Evolutionary conservation across 225 moss, liverwort and hornwort genomes (phyloP), one percentile per base, ranked within the genome.

Genomic region (Marchantia polymorpha): DNA sequence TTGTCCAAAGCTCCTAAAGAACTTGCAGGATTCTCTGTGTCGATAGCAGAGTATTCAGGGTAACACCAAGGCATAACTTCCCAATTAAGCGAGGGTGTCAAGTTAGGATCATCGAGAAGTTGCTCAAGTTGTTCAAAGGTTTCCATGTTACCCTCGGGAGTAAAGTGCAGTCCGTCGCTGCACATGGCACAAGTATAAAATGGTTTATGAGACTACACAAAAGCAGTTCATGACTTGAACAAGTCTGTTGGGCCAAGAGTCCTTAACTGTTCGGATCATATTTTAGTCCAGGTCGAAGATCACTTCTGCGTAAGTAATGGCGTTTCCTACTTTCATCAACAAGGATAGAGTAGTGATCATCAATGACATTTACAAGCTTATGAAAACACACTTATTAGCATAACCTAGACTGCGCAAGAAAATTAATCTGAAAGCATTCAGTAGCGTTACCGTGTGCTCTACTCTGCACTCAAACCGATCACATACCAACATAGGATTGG

Each of bases 151-250:
- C 87, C 87, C 46, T 51, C 82, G 10, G 79, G 54, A 56, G 76
- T 82, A 19, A 87, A 76, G 80, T 87, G 87, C 23, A 87, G 53
- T 48, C 87, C 87, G 52, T 87, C 87, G 69, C 84, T 85, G 85
- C 82, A 79, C 64, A 64, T 0, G 12, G 39, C 69, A 69, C 15
- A 30, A 17, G 12, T 19, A 53, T 16, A 26, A 64, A 13, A 51
- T 77, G 15, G 13, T 48, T 61, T 10, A 72, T 8, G 48, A 72
- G 11, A 46, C 39, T 39, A 39, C 39, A 39, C 48, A 70, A 75
- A 29, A 16, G 25, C 75, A 29, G 30, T 15, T 7, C 0, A n/a
- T 10, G 50, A 14, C 8, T 23, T 74, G 27, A 55, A 51, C 55
- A 54, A 54, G 50, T 29, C n/a, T 39, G 39, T 39, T 39, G 39